Evolutionary conservation across 768 basidiomycete genomes (phyloP), one percentile per base, ranked within the genome.

Genomic region (Naganishia randhawae): DNA sequence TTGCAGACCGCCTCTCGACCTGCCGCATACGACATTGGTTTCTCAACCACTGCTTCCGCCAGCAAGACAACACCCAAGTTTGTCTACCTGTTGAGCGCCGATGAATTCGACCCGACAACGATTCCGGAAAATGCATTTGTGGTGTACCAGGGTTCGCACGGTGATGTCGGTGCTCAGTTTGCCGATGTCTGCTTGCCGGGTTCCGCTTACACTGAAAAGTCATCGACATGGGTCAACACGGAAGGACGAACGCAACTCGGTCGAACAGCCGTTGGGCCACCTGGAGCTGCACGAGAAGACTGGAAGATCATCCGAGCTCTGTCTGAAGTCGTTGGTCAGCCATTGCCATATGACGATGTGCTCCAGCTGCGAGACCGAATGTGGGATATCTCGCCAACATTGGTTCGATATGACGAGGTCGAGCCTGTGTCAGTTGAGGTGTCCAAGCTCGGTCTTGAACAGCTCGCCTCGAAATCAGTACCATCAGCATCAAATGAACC

Each of bases 81-180:
- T 82, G 82, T 99, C 72, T 97, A 96, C 82, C 88, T 99, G 61
- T 85, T 99, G 67, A 94, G 94, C 78, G 93, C 96, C 8, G 96
- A 99, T 75, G 94, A 97, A 75, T 81, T 98, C 64, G 87, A 93
- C 78, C 89, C 92, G 45, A 85, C 86, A 57, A 86, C 89, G 3
- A 94, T 99, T 68, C 94, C 96, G 33, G 83, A 85, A 66, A 86
- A 92, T 73, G 92, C 95, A 3, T 98, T 98, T 75, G 94, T 98
- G 52, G 95, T 99, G 16, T 99, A 99, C 80, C 96, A 98, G 76
- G 96, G 96, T 39, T 94, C 97, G 80, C 96, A 99, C 77, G 96
- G 96, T 74, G 96, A 99, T 79, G 83, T 91, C 65, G 95, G 96
- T 39, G 96, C 96, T 2, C 91, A 92, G 74, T 87, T 93, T 27